These are phyloP conservation scores for Torulaspora indica DNA, from an alignment of 805 yeast species.

Conservation along the genomic window DNA sequence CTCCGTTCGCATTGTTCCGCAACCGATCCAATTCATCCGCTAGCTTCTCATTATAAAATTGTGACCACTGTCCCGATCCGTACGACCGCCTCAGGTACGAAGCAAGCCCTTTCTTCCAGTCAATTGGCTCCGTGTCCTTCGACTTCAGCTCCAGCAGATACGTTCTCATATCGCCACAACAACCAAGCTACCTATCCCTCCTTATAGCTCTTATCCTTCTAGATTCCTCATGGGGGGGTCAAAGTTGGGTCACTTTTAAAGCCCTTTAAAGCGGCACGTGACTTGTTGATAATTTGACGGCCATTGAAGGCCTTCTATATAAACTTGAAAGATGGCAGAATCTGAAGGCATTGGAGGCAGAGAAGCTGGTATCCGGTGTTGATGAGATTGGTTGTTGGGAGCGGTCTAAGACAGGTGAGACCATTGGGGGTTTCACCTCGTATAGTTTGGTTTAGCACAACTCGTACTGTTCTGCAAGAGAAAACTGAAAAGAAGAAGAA, in stretches of 20 bases:
- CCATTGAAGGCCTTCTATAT: background rate
- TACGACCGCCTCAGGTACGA: slow-evolving; percentile 31
- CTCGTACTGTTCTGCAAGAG: slow-evolving; percentile 7
- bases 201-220: too few relatives aligned
- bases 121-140: slow-evolving; percentile 32
- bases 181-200: background rate
- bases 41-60: slow-evolving; percentile 29
- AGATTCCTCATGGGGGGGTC: background rate
- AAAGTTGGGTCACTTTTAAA: background rate
- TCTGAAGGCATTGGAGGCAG: background rate
- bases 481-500: slow-evolving; percentile 10
- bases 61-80: slow-evolving; percentile 32
- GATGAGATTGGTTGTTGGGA: background rate
- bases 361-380: background rate
- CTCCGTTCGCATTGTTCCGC: slow-evolving; percentile 34
- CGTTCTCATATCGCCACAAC: slow-evolving; percentile 28
- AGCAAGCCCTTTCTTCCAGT: slow-evolving; percentile 32
- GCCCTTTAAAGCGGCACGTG: background rate
- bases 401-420: background rate
- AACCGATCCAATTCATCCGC: slow-evolving; percentile 28
- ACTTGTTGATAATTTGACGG: slow-evolving; percentile 4
- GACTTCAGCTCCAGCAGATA: slow-evolving; percentile 22
- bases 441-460: slow-evolving; percentile 2
- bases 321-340: background rate
- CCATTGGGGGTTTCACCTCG: slow-evolving; percentile 1